These are phyloP conservation scores for Penicillium bovifimosum DNA, from an alignment of 495 filamentous ascomycete genomes.

Conservation along the genomic window DNA sequence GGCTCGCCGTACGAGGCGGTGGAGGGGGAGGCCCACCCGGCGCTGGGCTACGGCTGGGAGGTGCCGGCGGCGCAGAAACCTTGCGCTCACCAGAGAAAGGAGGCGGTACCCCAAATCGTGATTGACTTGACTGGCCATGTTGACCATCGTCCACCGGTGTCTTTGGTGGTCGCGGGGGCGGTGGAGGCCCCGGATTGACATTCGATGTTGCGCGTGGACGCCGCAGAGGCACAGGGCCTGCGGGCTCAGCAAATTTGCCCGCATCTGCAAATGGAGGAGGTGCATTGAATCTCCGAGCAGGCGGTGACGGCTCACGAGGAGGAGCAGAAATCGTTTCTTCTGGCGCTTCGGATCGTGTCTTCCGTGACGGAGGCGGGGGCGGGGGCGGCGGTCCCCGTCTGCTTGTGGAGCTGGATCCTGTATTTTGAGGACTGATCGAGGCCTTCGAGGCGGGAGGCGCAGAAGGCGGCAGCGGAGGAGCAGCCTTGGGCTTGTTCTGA, in stretches of 20 bases:
- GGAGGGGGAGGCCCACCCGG: slow-evolving; percentile 57
- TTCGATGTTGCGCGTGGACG: slow-evolving; percentile 56
- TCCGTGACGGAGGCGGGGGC: slow-evolving; percentile 77
- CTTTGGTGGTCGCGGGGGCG: slow-evolving; percentile 84
- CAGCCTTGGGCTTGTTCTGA: slow-evolving; percentile 47
- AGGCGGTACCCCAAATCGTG: slow-evolving; percentile 74
- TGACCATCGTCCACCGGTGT: slow-evolving; percentile 67
- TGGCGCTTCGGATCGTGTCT: slow-evolving; percentile 44
- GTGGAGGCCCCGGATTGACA: slow-evolving; percentile 65
- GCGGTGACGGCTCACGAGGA: slow-evolving; percentile 46
- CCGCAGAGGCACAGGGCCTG: slow-evolving; percentile 45
- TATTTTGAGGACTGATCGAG: slow-evolving; percentile 63
- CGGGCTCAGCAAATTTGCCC: slow-evolving; percentile 65
- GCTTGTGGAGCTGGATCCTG: slow-evolving; percentile 55
- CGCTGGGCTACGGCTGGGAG: slow-evolving; percentile 60
- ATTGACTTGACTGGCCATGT: slow-evolving; percentile 34
- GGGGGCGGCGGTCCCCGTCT: slow-evolving; percentile 77
- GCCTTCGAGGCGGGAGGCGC: slow-evolving; percentile 43
- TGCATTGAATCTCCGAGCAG: slow-evolving; percentile 58
- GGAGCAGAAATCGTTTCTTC: slow-evolving; percentile 51
- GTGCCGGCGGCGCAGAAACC: slow-evolving; percentile 61
- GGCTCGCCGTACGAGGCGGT: slow-evolving; percentile 57
- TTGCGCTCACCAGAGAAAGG: slow-evolving; percentile 69
- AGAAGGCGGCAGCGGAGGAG: slow-evolving; percentile 51
- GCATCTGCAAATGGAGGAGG: slow-evolving; percentile 84